Percentiles rank a stretch among this genome's conserved stretches.
phyloP scores from a whole-genome alignment of 768 basidiomycete genomes.

The Chalciporus pseudorubinellus region DNA sequence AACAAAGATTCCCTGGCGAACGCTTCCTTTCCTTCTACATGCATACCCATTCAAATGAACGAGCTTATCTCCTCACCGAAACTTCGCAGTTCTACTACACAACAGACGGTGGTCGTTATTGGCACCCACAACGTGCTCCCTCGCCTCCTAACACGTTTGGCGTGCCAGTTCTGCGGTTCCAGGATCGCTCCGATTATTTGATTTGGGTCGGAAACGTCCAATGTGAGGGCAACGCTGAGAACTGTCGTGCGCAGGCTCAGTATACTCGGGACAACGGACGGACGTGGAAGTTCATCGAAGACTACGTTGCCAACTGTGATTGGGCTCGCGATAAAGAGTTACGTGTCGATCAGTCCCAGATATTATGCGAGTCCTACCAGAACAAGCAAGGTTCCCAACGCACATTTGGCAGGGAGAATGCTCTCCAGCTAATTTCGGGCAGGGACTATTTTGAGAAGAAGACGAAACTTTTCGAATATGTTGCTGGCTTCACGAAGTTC shows the following conservation, averaged over 20 bases:
- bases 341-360: slow-evolving; percentile 79
- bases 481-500: slow-evolving; percentile 96
- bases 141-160: slow-evolving; percentile 77
- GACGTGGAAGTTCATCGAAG: slow-evolving; percentile 72
- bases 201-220: slow-evolving; percentile 85
- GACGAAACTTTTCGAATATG: slow-evolving; percentile 76
- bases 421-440: slow-evolving; percentile 79
- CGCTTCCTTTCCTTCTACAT: slow-evolving; percentile 83
- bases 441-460: slow-evolving; percentile 66
- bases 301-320: slow-evolving; percentile 86
- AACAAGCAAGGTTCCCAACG: slow-evolving; percentile 81
- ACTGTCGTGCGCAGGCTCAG: slow-evolving; percentile 73
- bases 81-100: slow-evolving; percentile 68
- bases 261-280: slow-evolving; percentile 79
- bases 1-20: slow-evolving; percentile 54
- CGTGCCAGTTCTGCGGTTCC: slow-evolving; percentile 79
- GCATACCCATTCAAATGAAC: slow-evolving; percentile 73
- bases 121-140: slow-evolving; percentile 61
- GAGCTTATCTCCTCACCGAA: slow-evolving; percentile 88
- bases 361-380: slow-evolving; percentile 86
- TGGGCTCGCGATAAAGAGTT: slow-evolving; percentile 86
- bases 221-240: slow-evolving; percentile 48
- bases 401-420: slow-evolving; percentile 52
- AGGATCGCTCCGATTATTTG: slow-evolving; percentile 77
- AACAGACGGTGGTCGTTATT: slow-evolving; percentile 73